Evolutionary conservation across 2,329 filamentous ascomycete species (phyloP).

Genomic region (Aspergillus arachidicola): DNA sequence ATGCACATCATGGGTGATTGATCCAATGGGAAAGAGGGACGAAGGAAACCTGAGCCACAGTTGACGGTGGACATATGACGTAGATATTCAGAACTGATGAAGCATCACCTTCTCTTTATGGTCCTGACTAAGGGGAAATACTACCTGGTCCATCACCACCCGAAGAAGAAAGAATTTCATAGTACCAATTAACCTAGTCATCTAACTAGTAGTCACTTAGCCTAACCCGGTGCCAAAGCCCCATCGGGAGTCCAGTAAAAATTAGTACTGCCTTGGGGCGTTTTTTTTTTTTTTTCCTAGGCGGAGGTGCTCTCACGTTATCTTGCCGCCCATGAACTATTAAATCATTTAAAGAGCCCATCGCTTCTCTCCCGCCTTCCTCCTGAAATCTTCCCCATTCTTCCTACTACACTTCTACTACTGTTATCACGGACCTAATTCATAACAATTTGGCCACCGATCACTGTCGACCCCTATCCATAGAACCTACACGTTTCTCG

Average conservation of each 20-base stretch:
- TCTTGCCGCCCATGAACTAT: constrained; percentile 14
- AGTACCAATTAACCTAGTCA: background rate
- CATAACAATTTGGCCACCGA: constrained; percentile 1
- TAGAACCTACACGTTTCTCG: constrained; percentile 9
- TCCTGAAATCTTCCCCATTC: constrained; percentile 3
- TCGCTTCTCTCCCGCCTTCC: constrained; percentile 6
- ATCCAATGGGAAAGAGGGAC: constrained; percentile 9
- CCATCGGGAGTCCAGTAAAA: background rate
- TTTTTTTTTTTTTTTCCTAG: background rate
- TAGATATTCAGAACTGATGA: constrained; percentile 8
- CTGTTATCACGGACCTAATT: background rate
- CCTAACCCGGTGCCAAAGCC: background rate
- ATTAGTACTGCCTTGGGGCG: background rate
- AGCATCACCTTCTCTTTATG: constrained; percentile 2
- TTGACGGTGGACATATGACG: constrained; percentile 19
- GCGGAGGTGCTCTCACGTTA: background rate
- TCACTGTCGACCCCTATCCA: background rate
- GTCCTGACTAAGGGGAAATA: constrained; percentile 1
- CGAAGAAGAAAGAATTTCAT: background rate
- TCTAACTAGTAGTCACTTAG: background rate
- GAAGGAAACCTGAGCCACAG: constrained; percentile 18
- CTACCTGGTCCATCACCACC: background rate
- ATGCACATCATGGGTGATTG: constrained; percentile 11
- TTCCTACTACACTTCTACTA: background rate
- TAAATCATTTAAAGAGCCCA: constrained; percentile 12